phyloP scores from a whole-genome alignment of 257 asterid genomes.

The Nicotiana benthamiana region DNA sequence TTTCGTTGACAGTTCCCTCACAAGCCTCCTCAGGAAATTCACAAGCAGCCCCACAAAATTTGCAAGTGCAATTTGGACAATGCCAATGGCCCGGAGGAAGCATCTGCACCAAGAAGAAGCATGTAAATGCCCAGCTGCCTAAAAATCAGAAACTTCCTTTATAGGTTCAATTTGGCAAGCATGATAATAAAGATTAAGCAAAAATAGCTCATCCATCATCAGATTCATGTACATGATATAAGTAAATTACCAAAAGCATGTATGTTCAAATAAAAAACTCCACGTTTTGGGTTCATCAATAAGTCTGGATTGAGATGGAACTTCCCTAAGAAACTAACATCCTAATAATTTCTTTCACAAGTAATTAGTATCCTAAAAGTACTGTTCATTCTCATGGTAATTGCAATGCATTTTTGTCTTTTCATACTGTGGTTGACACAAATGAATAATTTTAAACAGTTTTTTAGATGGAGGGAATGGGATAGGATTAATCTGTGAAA shows the following conservation, averaged over 20 bases:
- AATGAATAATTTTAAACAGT: too few species aligned
- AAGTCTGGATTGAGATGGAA: not conserved
- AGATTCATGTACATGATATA: not conserved
- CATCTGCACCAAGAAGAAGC: slow-evolving; percentile 38
- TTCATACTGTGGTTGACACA: not conserved
- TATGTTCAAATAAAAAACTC: not conserved
- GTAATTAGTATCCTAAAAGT: not conserved
- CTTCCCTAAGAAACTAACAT: not conserved
- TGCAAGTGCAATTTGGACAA: slow-evolving; percentile 80
- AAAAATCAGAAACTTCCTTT: not conserved
- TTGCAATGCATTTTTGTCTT: not conserved
- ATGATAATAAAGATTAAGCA: not conserved
- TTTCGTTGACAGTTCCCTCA: slow-evolving; percentile 26
- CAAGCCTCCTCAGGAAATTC: slow-evolving; percentile 29
- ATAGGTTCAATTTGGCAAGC: not conserved
- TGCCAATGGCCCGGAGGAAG: slow-evolving; percentile 95
- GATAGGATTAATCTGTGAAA: not conserved
- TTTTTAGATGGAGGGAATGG: not conserved
- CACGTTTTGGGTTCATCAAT: not conserved
- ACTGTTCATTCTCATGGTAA: not conserved
- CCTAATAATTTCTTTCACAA: not conserved
- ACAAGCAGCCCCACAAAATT: slow-evolving; percentile 55
- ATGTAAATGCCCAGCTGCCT: not conserved
- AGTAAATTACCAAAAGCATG: not conserved
- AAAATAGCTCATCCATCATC: not conserved